Evolutionary conservation across 306 rosid species (phyloP).

Genomic region (Inga oerstediana): DNA sequence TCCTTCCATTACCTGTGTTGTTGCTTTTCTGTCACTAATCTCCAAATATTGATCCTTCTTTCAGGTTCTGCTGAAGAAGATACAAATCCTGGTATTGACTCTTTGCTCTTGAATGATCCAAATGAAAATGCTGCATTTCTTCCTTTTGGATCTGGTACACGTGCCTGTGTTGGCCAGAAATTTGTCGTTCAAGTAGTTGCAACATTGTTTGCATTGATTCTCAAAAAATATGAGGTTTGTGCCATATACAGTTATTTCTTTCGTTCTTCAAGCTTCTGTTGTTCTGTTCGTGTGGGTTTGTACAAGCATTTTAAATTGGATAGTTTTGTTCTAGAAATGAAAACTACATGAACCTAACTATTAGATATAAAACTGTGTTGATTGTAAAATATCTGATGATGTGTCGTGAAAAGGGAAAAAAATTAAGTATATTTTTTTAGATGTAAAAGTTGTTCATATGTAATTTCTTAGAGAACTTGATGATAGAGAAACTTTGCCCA

Average conservation of each 20-base stretch:
- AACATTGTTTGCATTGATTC: conserved; percentile 59
- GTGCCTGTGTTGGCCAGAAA: conserved; percentile 80
- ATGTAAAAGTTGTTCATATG: not conserved
- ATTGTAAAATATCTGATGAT: not conserved
- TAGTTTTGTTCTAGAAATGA: not conserved
- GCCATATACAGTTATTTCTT: not conserved
- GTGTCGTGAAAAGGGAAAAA: not conserved
- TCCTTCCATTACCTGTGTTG: not conserved
- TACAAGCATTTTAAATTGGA: not conserved
- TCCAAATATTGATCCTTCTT: conserved; percentile 23
- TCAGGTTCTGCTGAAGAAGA: conserved; percentile 48
- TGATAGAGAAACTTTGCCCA: not conserved
- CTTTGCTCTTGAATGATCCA: conserved; percentile 62
- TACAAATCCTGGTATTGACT: conserved; percentile 33
- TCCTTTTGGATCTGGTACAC: conserved; percentile 78
- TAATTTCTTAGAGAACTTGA: not conserved
- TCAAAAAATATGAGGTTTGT: conserved; percentile 69
- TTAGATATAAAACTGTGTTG: conserved; percentile 10
- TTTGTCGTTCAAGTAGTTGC: conserved; percentile 65
- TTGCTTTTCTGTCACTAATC: conserved; percentile 21
- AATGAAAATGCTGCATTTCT: conserved; percentile 66
- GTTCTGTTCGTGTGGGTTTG: not conserved
- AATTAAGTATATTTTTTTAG: not conserved
- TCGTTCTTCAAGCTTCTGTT: not conserved
- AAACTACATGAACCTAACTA: not conserved